A percentile compares a stretch with the other conserved stretches of the same genome.
Evolutionary conservation across 495 filamentous ascomycete genomes (phyloP).

Genomic region (Durotheca rogersii): DNA sequence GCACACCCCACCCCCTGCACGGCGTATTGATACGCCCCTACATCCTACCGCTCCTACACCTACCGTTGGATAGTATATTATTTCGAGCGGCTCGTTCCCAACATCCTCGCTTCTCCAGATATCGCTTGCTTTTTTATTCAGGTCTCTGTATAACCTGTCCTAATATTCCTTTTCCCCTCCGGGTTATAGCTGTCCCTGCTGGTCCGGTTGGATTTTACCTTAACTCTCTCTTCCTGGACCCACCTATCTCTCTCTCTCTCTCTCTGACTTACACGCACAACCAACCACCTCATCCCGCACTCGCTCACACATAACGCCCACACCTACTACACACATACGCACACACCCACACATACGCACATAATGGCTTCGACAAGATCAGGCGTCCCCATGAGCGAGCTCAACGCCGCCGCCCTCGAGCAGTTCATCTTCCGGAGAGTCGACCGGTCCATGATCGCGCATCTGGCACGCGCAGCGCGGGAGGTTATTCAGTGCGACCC

Average conservation of each 20-base stretch:
- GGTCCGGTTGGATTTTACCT: neutral
- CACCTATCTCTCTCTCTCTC: no score
- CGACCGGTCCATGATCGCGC: constrained; percentile 76
- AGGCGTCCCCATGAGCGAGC: constrained; percentile 43
- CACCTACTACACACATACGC: constrained; percentile 17
- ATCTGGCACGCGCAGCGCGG: constrained; percentile 78
- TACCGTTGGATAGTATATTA: constrained; percentile 22
- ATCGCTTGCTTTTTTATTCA: constrained; percentile 24
- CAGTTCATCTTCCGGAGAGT: constrained; percentile 85
- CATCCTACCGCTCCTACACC: neutral
- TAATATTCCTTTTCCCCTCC: constrained; percentile 12
- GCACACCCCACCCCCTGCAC: constrained; percentile 21
- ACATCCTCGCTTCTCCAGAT: constrained; percentile 21
- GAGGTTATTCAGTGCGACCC: constrained; percentile 91
- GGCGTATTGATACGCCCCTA: constrained; percentile 12
- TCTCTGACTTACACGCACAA: no score
- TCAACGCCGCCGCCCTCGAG: constrained; percentile 82
- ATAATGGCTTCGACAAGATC: constrained; percentile 44
- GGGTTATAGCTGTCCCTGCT: constrained; percentile 9
- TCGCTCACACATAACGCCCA: constrained; percentile 9
- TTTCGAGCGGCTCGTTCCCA: constrained; percentile 18
- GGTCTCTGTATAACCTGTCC: constrained; percentile 4
- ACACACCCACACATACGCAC: constrained; percentile 22
- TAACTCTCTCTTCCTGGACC: neutral
- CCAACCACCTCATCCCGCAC: no score